Percentiles rank a stretch among this genome's conserved stretches.
Conservation (phyloP, 441 rosid species). For the Syzygium syzygioides region DNA sequence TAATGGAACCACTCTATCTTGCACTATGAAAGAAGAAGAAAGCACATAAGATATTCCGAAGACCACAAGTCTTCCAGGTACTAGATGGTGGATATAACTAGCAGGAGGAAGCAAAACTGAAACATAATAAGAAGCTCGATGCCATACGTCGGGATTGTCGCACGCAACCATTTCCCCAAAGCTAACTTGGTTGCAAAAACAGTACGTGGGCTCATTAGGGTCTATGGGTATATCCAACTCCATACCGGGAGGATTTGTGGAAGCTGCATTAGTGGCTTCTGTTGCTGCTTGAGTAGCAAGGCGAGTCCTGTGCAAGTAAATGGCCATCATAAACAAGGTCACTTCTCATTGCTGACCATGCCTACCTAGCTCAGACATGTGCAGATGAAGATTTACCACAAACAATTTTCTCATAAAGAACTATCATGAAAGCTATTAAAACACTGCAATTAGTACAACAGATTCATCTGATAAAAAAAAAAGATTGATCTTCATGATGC, state of each 20-base stretch:
- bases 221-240: conserved; percentile 93
- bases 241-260: conserved; percentile 63
- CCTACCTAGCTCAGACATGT: background rate
- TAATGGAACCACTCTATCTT: conserved; percentile 98
- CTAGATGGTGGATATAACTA: background rate
- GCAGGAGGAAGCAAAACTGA: background rate
- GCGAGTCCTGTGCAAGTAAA: conserved; percentile 52
- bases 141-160: conserved; percentile 72
- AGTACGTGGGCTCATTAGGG: conserved; percentile 98
- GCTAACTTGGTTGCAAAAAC: conserved; percentile 96
- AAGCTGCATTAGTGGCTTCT: conserved; percentile 33
- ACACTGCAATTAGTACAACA: background rate
- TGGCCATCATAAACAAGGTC: background rate
- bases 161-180: conserved; percentile 97
- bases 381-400: background rate
- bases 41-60: conserved; percentile 8
- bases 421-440: background rate
- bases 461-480: background rate
- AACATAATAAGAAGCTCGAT: background rate
- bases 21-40: conserved; percentile 46
- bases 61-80: background rate
- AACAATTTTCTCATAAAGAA: background rate
- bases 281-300: conserved; percentile 43
- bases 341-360: background rate
- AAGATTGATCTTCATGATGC: background rate